Evolutionary conservation across 106 monocot species (phyloP), one percentile per base, ranked within the genome.

Genomic region (Phalaenopsis equestris): DNA sequence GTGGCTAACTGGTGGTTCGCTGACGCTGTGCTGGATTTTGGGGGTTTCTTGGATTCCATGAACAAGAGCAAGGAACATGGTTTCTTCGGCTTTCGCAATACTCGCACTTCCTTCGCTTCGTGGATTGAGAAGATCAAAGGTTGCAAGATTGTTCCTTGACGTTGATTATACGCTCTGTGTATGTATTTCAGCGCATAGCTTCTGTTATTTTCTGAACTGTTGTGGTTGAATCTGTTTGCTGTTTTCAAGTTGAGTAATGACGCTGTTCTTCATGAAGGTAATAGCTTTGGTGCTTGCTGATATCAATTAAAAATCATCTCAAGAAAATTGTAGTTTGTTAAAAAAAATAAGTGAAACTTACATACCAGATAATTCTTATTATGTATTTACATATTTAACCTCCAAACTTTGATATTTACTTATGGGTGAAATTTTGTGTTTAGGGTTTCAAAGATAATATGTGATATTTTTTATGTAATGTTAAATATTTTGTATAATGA

Each of bases 21-120:
- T 0, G 93, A 93, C 58, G 55, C 17, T 10, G 38, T 89, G 1
- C 56, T 93, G 15, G 75, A 79, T 41, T 21, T 3, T 5, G 21
- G 14, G 76, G 81, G 78, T 58, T 77, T 77, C 56, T 64, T 93
- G 48, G 93, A 93, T 82, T 83, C 55, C 80, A 93, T 93, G 93
- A 93, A 93, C 79, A 93, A 93, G 87, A 90, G 89, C 82, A 93
- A 91, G 87, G 89, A 93, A 80, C 93, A 93, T 42, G 93, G 93
- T 0, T 93, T 93, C 82, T 76, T 93, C 49, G 93, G 93, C 45
- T 91, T 93, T 76, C 55, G 90, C 38, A 91, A 91, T 80, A 85
- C 93, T 11, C 45, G 82, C 36, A 56, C 52, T 52, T 87, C 90
- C 18, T 86, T 93, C 73, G 79, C 61, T 77, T 74, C 72, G 55